A percentile compares a stretch with the other conserved stretches of the same genome.
Conservation (phyloP, 2,329 filamentous ascomycete species). For the Phoma sp. region DNA sequence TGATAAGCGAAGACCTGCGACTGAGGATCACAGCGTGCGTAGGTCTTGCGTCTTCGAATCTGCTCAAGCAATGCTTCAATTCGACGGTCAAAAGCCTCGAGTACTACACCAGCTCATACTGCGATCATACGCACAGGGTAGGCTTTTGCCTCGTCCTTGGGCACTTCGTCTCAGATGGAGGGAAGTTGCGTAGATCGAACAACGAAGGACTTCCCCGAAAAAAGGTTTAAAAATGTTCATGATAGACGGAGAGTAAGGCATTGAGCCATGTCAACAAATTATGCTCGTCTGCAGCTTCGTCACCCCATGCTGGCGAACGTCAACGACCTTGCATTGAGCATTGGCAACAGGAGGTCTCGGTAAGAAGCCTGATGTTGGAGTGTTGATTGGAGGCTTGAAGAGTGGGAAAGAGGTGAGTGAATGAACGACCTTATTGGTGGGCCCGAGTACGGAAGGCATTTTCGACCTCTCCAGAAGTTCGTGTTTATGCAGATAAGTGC, state of each 20-base stretch:
- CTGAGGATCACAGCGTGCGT: too few relatives aligned
- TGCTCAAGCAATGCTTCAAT: too few relatives aligned
- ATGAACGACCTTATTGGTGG: neutral
- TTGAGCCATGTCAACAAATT: neutral
- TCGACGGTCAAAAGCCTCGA: neutral
- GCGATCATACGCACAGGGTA: neutral
- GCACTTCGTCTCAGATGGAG: neutral
- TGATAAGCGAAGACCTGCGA: too few relatives aligned
- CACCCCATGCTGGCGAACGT: neutral
- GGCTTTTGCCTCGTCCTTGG: neutral
- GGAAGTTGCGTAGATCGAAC: neutral
- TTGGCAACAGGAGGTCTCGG: neutral
- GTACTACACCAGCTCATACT: neutral
- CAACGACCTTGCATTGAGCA: neutral
- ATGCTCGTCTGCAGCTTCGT: neutral
- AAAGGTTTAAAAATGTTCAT: neutral
- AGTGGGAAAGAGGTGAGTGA: neutral
- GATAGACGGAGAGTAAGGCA: neutral
- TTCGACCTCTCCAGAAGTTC: neutral
- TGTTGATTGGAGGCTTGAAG: neutral
- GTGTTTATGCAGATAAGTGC: neutral
- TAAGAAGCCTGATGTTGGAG: neutral
- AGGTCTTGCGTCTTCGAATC: too few relatives aligned
- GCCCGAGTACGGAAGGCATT: neutral
- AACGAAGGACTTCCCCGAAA: too few relatives aligned